Percentiles rank a stretch among this genome's conserved stretches.
These are phyloP conservation scores for Neurospora sp. DNA, from an alignment of 495 filamentous ascomycete genomes.

Conservation along the genomic window DNA sequence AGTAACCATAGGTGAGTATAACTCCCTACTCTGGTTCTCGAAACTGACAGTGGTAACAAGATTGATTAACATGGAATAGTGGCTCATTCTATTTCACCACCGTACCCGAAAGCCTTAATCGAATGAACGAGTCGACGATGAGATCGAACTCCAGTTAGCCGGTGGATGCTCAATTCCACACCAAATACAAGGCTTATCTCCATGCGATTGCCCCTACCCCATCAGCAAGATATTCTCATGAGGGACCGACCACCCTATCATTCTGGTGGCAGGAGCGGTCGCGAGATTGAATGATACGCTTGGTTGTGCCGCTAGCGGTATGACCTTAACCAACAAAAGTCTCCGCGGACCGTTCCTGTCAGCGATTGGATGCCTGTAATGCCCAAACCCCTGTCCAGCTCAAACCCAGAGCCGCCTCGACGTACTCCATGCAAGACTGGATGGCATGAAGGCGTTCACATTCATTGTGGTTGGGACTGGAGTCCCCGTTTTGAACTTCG, in stretches of 20 bases:
- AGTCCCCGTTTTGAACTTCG: neutral
- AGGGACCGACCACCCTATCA: neutral
- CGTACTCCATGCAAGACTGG: slow-evolving; percentile 5
- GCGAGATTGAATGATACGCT: slow-evolving; percentile 10
- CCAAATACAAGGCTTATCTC: neutral
- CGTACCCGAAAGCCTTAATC: neutral
- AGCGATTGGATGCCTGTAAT: slow-evolving; percentile 16
- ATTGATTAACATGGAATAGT: neutral
- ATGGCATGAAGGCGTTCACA: slow-evolving; percentile 4
- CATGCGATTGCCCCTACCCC: neutral
- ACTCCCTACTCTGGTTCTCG: neutral
- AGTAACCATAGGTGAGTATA: neutral
- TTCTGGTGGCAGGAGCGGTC: neutral
- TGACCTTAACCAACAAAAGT: slow-evolving; percentile 14
- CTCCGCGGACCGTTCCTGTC: slow-evolving; percentile 10
- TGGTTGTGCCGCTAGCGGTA: slow-evolving; percentile 10
- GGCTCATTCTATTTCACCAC: neutral
- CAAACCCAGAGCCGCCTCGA: slow-evolving; percentile 21
- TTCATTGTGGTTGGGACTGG: neutral
- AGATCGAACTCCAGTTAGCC: neutral
- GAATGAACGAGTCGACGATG: neutral
- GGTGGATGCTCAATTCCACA: neutral
- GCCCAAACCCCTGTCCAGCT: slow-evolving; percentile 23
- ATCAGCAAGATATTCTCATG: neutral
- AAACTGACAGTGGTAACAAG: neutral